Evolutionary conservation across 495 filamentous ascomycete species (phyloP), one percentile per base, ranked within the genome.

Genomic region (Penicillium angulare): DNA sequence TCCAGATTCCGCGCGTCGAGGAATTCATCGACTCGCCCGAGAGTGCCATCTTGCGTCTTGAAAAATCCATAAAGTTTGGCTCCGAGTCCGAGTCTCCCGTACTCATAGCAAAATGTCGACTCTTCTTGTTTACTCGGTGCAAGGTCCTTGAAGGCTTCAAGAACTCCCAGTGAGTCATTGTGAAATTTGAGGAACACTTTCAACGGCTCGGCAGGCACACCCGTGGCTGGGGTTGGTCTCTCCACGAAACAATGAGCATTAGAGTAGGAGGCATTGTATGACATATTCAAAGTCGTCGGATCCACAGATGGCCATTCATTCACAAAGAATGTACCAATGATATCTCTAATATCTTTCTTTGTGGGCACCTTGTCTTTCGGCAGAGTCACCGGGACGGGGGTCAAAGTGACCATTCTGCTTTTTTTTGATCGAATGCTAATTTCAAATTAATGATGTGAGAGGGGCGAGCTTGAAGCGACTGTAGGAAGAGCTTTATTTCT

Each of bases 101-200:
- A 67, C 8, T 65, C 53, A 22, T 58, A 53, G 49, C 52, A 61
- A 18, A 67, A 18, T 17, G 43, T 44, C 47, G 64, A 59, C 38
- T 67, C 59, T 35, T 67, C 64, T 5, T 58, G 53, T 39, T 60
- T 67, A 12, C 15, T 63, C 21, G 62, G 62, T 3, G 48, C 53
- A 18, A 67, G 41, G n/a, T 48, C 40, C 41, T 67, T 54, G 44
- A 65, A 67, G 7, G 58, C 24, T 29, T 56, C 61, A n/a, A 65
- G 27, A 1, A 48, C 49, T 18, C 53, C 59, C 0, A 10, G 43
- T 5, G 22, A 13, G 1, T 53, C 45, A n/a, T 24, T 53, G 31
- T 63, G 56, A 31, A 67, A 54, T 38, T 67, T 67, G 20, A 67
- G 48, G 34, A 65, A 65, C 7, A 65, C 56, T 27, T 59, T 65